Evolutionary conservation across 257 asterid genomes (phyloP), one percentile per base, ranked within the genome.

Genomic region (Nicotiana undulata): DNA sequence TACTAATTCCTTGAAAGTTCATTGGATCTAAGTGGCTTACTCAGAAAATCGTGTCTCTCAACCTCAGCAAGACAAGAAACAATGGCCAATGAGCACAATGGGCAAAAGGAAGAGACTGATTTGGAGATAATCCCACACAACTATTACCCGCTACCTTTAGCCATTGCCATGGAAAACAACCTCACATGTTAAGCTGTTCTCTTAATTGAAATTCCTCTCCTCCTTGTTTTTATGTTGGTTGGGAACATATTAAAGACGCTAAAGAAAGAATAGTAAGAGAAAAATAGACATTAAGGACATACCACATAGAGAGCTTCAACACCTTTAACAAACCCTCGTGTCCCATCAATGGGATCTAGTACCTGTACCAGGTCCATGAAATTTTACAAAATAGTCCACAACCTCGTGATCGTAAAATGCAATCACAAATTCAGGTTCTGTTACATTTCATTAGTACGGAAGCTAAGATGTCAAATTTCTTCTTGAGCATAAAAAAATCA

Each of bases 331-430:
- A 95, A 95, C 77, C 99, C 99, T 63, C 97, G 89, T 34, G 98
- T 95, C 80, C 99, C 98, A 74, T 95, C 99, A 84, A 95, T 93
- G 65, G 99, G 99, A 88, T 95, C 99, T 94, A 95, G 84, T 76
- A 95, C 90, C 98, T 95, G 93, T 77, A 87, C 18, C 58, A 84
- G 76, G 74, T 52, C 46, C 60, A 72, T 46, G 77, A 46, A 46
- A 72, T 22, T 20, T 72, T 70, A 72, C 15, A 20, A 72, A n/a
- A 64, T 16, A 3, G 49, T 16, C 15, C 49, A 31, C 74, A 64
- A 64, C 49, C 74, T 29, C 24, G 13, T 64, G 49, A 64, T 64
- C 31, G 74, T 64, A 64, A 64, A 44, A 64, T 31, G 46, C 46
- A 29, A 64, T 28, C 74, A 64, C 24, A 64, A 15, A 64, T 31